Conservation (phyloP, 192 early-diverging fungal genomes). For the Chytriomyces confervae region DNA sequence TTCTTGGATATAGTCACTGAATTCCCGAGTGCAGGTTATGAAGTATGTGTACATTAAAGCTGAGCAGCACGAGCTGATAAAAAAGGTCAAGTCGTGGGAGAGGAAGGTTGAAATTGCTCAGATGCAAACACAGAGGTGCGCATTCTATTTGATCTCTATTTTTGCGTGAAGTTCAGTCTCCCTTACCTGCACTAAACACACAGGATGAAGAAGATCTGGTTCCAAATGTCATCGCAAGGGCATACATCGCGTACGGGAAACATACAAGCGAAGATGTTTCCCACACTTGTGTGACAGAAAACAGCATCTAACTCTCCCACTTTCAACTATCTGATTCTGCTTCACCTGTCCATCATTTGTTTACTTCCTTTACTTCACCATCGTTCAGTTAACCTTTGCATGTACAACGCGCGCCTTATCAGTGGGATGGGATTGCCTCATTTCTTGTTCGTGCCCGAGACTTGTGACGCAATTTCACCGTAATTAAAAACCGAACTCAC, state of each 20-base stretch:
- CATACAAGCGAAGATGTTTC: slow-evolving; percentile 19
- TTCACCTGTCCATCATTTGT: neutral
- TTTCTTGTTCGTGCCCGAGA: too few species aligned
- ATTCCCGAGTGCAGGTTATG: slow-evolving; percentile 49
- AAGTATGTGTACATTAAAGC: slow-evolving; percentile 57
- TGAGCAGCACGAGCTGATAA: slow-evolving; percentile 56
- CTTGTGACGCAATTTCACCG: too few species aligned
- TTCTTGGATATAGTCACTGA: neutral
- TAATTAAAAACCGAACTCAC: too few species aligned
- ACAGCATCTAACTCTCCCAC: too few species aligned
- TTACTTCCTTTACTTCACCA: neutral
- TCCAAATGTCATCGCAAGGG: slow-evolving; percentile 45
- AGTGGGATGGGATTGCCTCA: too few species aligned
- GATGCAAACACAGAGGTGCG: slow-evolving; percentile 58
- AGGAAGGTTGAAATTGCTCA: slow-evolving; percentile 62
- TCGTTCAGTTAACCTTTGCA: too few species aligned
- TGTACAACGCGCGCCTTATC: too few species aligned
- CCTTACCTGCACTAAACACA: slow-evolving; percentile 8
- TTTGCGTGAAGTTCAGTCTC: neutral
- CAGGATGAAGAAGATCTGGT: slow-evolving; percentile 56
- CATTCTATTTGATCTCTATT: neutral
- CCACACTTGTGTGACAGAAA: neutral
- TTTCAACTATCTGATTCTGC: too few species aligned
- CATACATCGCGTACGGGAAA: neutral
- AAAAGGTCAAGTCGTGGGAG: slow-evolving; percentile 61